Base-by-base conservation (phyloP, 2,329 filamentous ascomycete genomes). In the Penicillium sp. region DNA sequence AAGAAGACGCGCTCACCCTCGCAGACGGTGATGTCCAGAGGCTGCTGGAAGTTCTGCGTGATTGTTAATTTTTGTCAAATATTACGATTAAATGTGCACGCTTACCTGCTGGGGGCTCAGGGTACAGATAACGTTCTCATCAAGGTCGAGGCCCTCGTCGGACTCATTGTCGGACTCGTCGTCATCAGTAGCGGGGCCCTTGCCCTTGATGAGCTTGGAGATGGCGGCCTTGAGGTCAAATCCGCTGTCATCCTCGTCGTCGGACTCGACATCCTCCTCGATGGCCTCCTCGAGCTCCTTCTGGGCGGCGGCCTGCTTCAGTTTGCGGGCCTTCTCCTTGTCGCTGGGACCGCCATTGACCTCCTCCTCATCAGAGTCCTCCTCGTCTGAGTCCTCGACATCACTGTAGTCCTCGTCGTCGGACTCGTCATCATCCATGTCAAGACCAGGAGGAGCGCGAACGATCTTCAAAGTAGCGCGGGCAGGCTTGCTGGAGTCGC, bases 91-190 rank as follows among this genome's bases (percentile, higher is more conserved):
- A 35, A 38, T 37, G 41, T 42, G 42, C 3, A 35, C 49, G 67
- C 81, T 71, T 84, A 96, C 93, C 78, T 86, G 88, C 72, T 89
- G 84, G 28, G 91, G 88, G 75, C 97, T 91, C 47, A 98, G 83
- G 55, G 93, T 98, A 82, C 93, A 98, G 63, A 98, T 77, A 61
- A 97, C 90, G 64, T 88, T 89, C 77, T 96, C 88, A 72, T 96
- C 89, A 46, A 92, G 77, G 65, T 89, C 83, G 46, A 81, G 72
- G 24, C 79, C 81, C 37, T 82, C 81, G 20, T 74, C 72, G 10
- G 66, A 64, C 51, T 81, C 79, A 46, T 86, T 81, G 28, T 83
- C 81, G 24, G 81, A 79, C 12, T 75, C 72, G 25, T 78, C 78
- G 13, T 77, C 76, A 55, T 83, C 85, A 66, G 84, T 84, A 56